phyloP scores from a whole-genome alignment of 2,329 filamentous ascomycete genomes.

The Phyllosticta ampelicida region DNA sequence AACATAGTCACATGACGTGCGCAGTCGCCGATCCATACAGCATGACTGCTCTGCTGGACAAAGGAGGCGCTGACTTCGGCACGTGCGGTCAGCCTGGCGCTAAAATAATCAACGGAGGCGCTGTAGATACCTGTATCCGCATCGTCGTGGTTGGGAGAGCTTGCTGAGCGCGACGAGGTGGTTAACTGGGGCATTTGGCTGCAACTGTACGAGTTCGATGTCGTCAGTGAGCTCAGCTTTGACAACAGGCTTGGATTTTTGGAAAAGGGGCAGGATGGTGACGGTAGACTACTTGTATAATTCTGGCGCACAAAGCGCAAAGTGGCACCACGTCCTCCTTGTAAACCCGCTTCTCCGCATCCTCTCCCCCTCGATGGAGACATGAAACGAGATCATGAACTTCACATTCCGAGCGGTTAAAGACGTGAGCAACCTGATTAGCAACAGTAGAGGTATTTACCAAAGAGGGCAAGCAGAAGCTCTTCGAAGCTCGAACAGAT shows the following conservation, averaged over 20 bases:
- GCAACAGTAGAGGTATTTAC: conserved; percentile 13
- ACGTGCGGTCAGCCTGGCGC: too few species aligned
- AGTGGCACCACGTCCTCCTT: conserved; percentile 18
- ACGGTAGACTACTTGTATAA: conserved; percentile 14
- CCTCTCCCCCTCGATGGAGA: conserved; percentile 25
- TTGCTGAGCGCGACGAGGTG: conserved; percentile 13
- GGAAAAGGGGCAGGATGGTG: conserved; percentile 27
- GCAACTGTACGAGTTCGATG: conserved; percentile 31
- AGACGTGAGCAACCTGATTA: conserved; percentile 4
- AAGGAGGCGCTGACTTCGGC: conserved; percentile 16
- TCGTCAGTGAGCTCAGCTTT: conserved; percentile 33
- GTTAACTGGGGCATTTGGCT: conserved; percentile 22
- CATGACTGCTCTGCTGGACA: conserved; percentile 30
- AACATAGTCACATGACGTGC: conserved; percentile 32
- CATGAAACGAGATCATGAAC: conserved; percentile 22
- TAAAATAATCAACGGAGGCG: conserved; percentile 17
- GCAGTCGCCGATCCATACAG: conserved; percentile 31
- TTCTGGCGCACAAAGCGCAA: conserved; percentile 19
- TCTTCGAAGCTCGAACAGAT: conserved; percentile 22
- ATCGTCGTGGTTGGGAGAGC: conserved; percentile 17
- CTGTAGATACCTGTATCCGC: conserved; percentile 16
- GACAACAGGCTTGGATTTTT: conserved; percentile 34
- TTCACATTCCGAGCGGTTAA: conserved; percentile 27
- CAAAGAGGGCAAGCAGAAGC: conserved; percentile 16
- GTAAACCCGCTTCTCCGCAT: conserved; percentile 22